Conservation (phyloP, 805 yeast genomes). For the Diddensiella transvaalensis region DNA sequence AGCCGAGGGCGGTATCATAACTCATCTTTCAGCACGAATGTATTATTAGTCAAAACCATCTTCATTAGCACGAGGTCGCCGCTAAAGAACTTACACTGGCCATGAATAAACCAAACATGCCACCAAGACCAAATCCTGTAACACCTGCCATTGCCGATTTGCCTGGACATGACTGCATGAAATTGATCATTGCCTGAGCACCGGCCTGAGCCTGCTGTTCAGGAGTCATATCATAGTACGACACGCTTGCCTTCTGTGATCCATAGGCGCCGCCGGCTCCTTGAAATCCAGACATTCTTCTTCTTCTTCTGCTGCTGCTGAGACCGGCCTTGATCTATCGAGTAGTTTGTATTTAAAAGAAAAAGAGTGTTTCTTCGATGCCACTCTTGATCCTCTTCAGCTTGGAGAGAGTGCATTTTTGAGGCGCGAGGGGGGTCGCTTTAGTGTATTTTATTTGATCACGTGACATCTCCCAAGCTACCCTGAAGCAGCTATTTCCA, state of each 20-base stretch:
- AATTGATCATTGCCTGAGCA: constrained; percentile 74
- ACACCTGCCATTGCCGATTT: constrained; percentile 89
- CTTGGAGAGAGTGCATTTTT: too few species aligned
- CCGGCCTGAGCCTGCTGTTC: constrained; percentile 93
- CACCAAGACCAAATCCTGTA: constrained; percentile 91
- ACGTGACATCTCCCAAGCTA: neutral
- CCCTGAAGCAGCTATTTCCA: neutral
- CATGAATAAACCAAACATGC: constrained; percentile 94
- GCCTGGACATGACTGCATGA: constrained; percentile 93
- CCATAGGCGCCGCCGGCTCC: neutral
- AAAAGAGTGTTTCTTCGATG: too few species aligned
- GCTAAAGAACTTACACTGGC: constrained; percentile 30
- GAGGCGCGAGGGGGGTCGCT: too few species aligned
- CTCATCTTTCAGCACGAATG: constrained; percentile 60
- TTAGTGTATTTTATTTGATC: neutral
- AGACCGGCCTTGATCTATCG: neutral
- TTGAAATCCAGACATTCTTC: neutral
- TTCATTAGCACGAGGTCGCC: neutral
- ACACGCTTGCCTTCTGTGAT: constrained; percentile 12
- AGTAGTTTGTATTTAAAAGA: neutral
- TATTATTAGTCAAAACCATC: too few species aligned
- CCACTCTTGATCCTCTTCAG: too few species aligned
- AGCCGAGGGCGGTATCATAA: constrained; percentile 72
- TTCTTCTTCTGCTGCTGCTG: neutral
- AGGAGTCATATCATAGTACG: constrained; percentile 69